A percentile compares a stretch with the other conserved stretches of the same genome.
phyloP scores from a whole-genome alignment of 495 filamentous ascomycete genomes.

The Penicillium bialowiezense region DNA sequence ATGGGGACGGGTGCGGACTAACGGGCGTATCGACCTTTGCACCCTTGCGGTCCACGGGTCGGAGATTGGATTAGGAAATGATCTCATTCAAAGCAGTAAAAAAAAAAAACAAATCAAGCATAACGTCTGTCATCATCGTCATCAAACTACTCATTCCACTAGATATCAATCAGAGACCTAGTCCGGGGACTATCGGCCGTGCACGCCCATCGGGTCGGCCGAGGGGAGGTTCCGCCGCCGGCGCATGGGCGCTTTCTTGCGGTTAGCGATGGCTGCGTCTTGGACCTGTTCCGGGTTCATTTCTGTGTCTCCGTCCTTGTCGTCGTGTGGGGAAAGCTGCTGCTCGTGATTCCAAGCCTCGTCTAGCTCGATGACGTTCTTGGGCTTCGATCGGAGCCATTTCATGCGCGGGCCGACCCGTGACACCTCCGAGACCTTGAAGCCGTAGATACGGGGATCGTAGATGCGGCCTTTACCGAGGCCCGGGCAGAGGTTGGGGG shows the following conservation, averaged over 20 bases:
- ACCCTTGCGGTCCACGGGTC: too few relatives aligned
- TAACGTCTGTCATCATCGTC: slow-evolving; percentile 17
- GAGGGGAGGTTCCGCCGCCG: slow-evolving; percentile 35
- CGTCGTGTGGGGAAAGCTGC: slow-evolving; percentile 35
- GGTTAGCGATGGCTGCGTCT: slow-evolving; percentile 38
- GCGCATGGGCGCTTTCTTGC: slow-evolving; percentile 53
- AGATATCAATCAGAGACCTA: too few relatives aligned
- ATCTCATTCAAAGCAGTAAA: slow-evolving; percentile 14
- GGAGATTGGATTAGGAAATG: too few relatives aligned
- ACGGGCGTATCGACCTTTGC: too few relatives aligned
- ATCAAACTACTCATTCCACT: slow-evolving; percentile 3
- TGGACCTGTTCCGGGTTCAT: slow-evolving; percentile 32
- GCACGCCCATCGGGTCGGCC: slow-evolving; percentile 37
- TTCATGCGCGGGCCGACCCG: slow-evolving; percentile 90
- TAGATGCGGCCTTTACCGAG: slow-evolving; percentile 82
- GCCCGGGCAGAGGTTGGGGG: slow-evolving; percentile 81
- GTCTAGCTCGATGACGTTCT: slow-evolving; percentile 75
- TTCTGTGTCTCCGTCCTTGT: slow-evolving; percentile 48
- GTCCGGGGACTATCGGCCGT: slow-evolving; percentile 32
- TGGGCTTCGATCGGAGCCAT: slow-evolving; percentile 85
- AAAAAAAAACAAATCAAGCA: too few relatives aligned
- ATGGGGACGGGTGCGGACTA: too few relatives aligned
- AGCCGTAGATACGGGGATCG: slow-evolving; percentile 95
- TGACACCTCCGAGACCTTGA: slow-evolving; percentile 84
- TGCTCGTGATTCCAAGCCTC: slow-evolving; percentile 48